A percentile compares a stretch with the other conserved stretches of the same genome.
These are phyloP conservation scores for Neocatenulostroma microsporum DNA, from an alignment of 2,329 filamentous ascomycete genomes.

Conservation along the genomic window DNA sequence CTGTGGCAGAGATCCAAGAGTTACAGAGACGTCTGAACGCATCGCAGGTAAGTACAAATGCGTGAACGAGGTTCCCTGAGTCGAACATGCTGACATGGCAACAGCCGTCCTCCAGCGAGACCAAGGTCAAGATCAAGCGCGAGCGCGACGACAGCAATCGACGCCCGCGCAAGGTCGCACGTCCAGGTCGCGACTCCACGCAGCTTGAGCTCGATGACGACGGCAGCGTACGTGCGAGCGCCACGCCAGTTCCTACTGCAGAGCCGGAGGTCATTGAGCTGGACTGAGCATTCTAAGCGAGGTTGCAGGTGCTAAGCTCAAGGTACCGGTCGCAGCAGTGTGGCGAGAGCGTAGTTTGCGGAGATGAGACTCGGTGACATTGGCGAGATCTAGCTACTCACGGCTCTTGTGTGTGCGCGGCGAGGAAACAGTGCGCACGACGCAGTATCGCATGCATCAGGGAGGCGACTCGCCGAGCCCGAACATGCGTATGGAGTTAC, in stretches of 20 bases:
- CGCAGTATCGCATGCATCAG: neutral
- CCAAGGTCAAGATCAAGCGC: slow-evolving; percentile 13
- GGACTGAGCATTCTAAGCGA: slow-evolving; percentile 11
- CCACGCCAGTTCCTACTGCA: slow-evolving; percentile 4
- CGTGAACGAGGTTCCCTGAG: neutral
- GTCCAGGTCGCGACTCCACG: slow-evolving; percentile 5
- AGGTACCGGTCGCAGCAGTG: no score
- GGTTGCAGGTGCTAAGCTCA: no score
- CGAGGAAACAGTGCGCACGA: no score
- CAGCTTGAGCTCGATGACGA: slow-evolving; percentile 15
- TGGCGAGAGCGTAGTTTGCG: no score
- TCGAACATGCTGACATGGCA: neutral
- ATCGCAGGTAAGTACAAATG: neutral
- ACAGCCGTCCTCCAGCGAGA: neutral
- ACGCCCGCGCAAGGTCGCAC: slow-evolving; percentile 13
- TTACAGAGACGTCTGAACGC: slow-evolving; percentile 8
- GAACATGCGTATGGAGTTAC: slow-evolving; percentile 74
- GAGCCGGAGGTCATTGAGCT: slow-evolving; percentile 13
- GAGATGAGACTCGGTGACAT: no score
- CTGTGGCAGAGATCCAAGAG: slow-evolving; percentile 14
- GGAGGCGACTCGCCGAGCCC: slow-evolving; percentile 49
- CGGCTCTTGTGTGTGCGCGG: no score
- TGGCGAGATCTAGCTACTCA: no score
- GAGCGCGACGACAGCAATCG: slow-evolving; percentile 11
- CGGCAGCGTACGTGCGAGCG: slow-evolving; percentile 6